phyloP scores from a whole-genome alignment of 2,329 filamentous ascomycete species.

The Trichoderma cornu-damae region DNA sequence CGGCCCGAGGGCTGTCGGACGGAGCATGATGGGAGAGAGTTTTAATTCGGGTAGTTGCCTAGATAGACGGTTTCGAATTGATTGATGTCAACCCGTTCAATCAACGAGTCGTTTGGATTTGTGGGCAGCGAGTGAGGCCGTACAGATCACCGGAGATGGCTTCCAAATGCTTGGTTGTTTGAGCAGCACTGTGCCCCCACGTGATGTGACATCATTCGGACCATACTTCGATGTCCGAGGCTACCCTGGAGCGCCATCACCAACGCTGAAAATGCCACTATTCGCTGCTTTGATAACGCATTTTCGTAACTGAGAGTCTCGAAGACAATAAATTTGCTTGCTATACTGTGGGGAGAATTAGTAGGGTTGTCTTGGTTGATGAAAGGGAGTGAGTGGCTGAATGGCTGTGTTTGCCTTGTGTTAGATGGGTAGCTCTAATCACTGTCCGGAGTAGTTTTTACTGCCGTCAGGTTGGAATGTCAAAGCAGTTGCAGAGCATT shows the following conservation, averaged over 20 bases:
- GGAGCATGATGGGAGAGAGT: constrained; percentile 26
- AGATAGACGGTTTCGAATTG: not conserved
- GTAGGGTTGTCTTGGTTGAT: too few species aligned
- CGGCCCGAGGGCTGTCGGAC: constrained; percentile 25
- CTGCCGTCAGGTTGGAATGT: too few species aligned
- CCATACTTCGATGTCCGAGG: not conserved
- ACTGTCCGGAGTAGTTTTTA: too few species aligned
- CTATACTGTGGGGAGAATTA: too few species aligned
- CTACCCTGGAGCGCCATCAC: not conserved
- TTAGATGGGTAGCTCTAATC: too few species aligned
- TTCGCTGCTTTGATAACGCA: not conserved
- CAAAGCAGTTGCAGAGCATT: too few species aligned
- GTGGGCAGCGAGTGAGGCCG: not conserved
- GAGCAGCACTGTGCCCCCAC: constrained; percentile 12
- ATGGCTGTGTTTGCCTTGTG: too few species aligned
- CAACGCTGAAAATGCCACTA: not conserved
- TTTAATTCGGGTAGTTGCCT: too few species aligned
- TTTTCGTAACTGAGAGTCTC: not conserved
- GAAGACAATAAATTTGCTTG: too few species aligned
- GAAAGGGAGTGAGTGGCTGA: too few species aligned
- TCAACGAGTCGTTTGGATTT: not conserved
- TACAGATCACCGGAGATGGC: not conserved
- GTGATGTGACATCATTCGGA: constrained; percentile 20
- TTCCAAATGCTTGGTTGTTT: constrained; percentile 1
- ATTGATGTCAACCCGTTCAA: not conserved